Base-by-base conservation (phyloP, 2,329 filamentous ascomycete species). In the Colletotrichum graminicola region DNA sequence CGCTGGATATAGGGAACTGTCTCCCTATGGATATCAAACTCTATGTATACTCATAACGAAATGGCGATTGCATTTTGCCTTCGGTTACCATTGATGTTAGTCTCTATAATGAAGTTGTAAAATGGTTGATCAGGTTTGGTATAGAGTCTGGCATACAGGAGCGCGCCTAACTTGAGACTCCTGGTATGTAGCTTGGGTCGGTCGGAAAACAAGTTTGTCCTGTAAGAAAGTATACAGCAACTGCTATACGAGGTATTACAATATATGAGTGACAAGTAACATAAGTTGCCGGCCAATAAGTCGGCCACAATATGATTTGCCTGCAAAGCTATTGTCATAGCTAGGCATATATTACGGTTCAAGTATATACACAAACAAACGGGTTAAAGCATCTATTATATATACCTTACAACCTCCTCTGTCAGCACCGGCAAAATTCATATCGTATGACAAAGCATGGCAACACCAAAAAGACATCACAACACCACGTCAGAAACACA, bases 401-500 rank as follows among this genome's bases (percentile, higher is more conserved):
- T n/a, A 23, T n/a, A 5, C 16, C 18, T 6, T 3, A n/a, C 7
- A 18, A n/a, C 18, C 7, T 23, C 12, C 47, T 26, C 3, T 14
- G 11, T 26, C n/a, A 49, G 5, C 11, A 23, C 4, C 14, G 6
- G 23, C 14, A 29, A 7, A 5, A 7, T 26, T 51, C 23, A 8
- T 29, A 12, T 6, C 5, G 23, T 16, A 18, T 1, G 6, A 29
- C 3, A 45, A n/a, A n/a, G n/a, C 3, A n/a, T 18, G 10, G 2
- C 12, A 14, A 11, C 10, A 18, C n/a, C 21, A 23, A n/a, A 23
- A 12, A 49, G 10, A 11, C 3, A 7, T n/a, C n/a, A n/a, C n/a
- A n/a, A n/a, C n/a, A n/a, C n/a, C n/a, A n/a, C n/a, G 41, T 8
- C 41, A 43, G 23, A 68, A 61, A 43, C 0, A 16, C 67, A 66